Evolutionary conservation across 768 basidiomycete species (phyloP), one percentile per base, ranked within the genome.

Genomic region (Lentinula sp.): DNA sequence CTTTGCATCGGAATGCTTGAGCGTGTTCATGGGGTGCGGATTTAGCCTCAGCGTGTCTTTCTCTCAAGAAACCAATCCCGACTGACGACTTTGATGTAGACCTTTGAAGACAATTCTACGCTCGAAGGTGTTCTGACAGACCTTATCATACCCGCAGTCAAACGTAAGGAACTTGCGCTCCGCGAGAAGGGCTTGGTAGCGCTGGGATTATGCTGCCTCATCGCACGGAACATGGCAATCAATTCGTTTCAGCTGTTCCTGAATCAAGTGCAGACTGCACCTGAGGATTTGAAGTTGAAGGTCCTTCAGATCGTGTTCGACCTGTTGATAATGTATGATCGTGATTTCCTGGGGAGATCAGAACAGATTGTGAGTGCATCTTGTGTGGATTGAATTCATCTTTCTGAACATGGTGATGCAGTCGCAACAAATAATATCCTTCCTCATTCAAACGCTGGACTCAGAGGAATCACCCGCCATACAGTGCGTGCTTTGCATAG

Each of bases 251-350:
- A 91, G 55, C 80, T 98, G 0, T 97, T 98, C 76, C 65, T 94
- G 2, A 82, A 85, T 43, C 93, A 95, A 71, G 82, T 93, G 0
- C 85, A 91, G 66, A 78, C 80, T 31, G 85, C 89, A 1, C 88
- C 92, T 2, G 87, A 88, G 57, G 81, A 87, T 15, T 80, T 97
- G 62, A 88, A 88, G 72, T 73, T 89, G 34, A 86, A 88, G 62
- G 86, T 93, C 1, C 75, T 97, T 45, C 89, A 95, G 68, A 84
- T 95, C 56, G 78, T 97, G 15, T 93, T 98, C 68, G 96, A 98
- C 70, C 75, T 97, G 57, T 72, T 98, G 65, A 87, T 97, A 80
- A 86, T 96, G 58, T 92, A 98, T 65, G 93, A 95, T 62, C 79
- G 82, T 50, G 87, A 89, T 60, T 90, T 94, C 70, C 78, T 91